These are phyloP conservation scores for Fraxinus greggii DNA, from an alignment of 305 asterid genomes.

Conservation along the genomic window DNA sequence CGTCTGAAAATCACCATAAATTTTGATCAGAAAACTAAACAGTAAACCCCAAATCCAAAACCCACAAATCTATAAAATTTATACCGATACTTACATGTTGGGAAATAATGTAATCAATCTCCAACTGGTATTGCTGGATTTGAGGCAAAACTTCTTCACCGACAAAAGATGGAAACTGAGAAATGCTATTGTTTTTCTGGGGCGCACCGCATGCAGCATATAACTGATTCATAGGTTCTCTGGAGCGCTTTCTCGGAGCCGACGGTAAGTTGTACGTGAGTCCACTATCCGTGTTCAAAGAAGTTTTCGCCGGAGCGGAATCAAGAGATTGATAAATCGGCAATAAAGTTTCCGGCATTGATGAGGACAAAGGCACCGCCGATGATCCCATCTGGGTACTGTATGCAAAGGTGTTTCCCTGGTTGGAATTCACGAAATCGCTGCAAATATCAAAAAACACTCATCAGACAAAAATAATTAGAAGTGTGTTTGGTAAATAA, in stretches of 20 bases:
- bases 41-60: background rate
- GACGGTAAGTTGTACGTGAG: slow-evolving; percentile 41
- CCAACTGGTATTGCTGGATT: slow-evolving; percentile 50
- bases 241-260: slow-evolving; percentile 50
- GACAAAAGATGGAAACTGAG: slow-evolving; percentile 31
- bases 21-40: background rate
- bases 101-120: slow-evolving; percentile 59
- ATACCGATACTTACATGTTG: slow-evolving; percentile 51
- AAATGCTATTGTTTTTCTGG: slow-evolving; percentile 14
- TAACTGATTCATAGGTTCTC: slow-evolving; percentile 41
- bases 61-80: background rate
- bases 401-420: slow-evolving; percentile 28
- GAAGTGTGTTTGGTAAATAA: background rate
- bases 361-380: slow-evolving; percentile 25
- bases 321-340: slow-evolving; percentile 35
- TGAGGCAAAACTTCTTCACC: slow-evolving; percentile 48
- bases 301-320: slow-evolving; percentile 47
- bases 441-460: slow-evolving; percentile 24
- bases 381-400: slow-evolving; percentile 36
- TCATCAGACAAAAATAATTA: background rate
- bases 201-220: slow-evolving; percentile 17
- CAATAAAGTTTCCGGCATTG: slow-evolving; percentile 33
- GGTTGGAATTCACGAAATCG: slow-evolving; percentile 31
- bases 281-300: slow-evolving; percentile 67
- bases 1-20: slow-evolving; percentile 36